A percentile compares a stretch with the other conserved stretches of the same genome.
These are phyloP conservation scores for Buxus sempervirens DNA, from an alignment of 164 flowering plant species.

Conservation along the genomic window DNA sequence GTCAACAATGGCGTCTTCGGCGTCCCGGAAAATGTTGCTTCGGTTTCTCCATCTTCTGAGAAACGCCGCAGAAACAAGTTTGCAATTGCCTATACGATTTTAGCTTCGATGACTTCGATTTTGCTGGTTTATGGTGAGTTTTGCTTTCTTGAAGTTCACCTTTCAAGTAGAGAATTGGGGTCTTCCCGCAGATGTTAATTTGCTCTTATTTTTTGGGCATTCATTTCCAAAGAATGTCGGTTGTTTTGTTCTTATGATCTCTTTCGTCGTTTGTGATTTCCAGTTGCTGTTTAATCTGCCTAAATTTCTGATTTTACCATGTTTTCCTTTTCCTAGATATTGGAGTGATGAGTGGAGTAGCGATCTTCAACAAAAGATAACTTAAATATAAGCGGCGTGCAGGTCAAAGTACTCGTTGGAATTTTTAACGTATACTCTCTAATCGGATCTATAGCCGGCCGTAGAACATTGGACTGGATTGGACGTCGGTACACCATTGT, in stretches of 20 bases:
- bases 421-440: constrained; percentile 16
- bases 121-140: constrained; percentile 15
- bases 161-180: too few species aligned
- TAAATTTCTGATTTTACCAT: too few species aligned
- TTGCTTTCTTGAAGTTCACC: too few species aligned
- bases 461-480: constrained; percentile 22
- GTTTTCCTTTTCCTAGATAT: not conserved
- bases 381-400: constrained; percentile 7
- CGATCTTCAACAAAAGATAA: constrained; percentile 12
- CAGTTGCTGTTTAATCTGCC: too few species aligned
- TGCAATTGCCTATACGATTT: constrained; percentile 10
- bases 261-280: too few species aligned
- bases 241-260: too few species aligned
- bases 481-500: constrained; percentile 22
- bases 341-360: constrained; percentile 27
- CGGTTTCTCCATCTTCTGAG: not conserved
- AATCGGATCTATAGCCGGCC: constrained; percentile 13
- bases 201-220: too few species aligned
- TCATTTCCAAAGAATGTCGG: too few species aligned
- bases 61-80: constrained; percentile 12
- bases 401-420: constrained; percentile 12
- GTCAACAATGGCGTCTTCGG: not conserved
- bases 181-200: too few species aligned
- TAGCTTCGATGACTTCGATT: constrained; percentile 14
- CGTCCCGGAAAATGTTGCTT: not conserved